Conservation (phyloP, 78 protist genomes). For the Dictyostelium discoideum region DNA sequence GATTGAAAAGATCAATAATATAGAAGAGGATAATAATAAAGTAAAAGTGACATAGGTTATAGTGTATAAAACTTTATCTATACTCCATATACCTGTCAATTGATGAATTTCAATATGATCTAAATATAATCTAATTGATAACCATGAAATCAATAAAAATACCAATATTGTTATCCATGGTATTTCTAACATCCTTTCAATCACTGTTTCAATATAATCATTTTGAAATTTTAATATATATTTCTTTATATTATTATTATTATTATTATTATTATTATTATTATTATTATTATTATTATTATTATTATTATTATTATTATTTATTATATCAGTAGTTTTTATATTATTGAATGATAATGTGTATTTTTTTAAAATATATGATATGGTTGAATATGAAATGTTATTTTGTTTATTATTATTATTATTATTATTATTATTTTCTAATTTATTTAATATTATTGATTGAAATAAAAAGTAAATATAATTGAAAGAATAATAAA, state of each 20-base stretch:
- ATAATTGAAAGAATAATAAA: background rate
- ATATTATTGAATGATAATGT: background rate
- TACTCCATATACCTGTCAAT: background rate
- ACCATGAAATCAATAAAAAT: slow-evolving; percentile 4
- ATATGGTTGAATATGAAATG: background rate
- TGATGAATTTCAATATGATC: slow-evolving; percentile 7
- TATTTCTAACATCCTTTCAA: background rate
- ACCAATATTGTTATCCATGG: background rate
- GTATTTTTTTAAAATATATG: background rate
- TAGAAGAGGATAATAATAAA: background rate
- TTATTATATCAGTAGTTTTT: background rate
- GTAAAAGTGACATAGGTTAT: background rate
- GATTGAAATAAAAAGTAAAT: background rate
- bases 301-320: background rate
- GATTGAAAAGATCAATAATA: background rate
- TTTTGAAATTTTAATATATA: slow-evolving; percentile 13
- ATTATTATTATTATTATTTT: background rate
- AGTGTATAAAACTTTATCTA: background rate
- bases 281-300: background rate
- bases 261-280: background rate
- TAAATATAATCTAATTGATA: slow-evolving; percentile 20
- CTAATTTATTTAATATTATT: background rate
- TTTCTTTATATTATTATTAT: background rate
- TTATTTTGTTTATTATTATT: background rate
- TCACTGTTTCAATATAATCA: background rate